phyloP scores from a whole-genome alignment of 2,329 filamentous ascomycete species.

The Phialocephala subalpina region DNA sequence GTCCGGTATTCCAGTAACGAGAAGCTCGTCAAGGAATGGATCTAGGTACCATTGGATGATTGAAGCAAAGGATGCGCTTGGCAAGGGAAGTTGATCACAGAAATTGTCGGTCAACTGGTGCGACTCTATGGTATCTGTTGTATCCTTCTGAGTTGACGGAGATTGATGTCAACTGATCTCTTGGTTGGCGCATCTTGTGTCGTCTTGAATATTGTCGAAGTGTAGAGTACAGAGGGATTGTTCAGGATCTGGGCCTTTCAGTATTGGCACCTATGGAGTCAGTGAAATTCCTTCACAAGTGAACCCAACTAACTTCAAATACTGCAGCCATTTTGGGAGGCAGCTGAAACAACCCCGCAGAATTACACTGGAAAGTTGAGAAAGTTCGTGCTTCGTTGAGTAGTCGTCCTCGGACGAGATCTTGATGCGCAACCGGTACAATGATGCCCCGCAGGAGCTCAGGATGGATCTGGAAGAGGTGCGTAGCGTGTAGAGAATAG shows the following conservation, averaged over 20 bases:
- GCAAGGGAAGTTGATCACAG: conserved; percentile 32
- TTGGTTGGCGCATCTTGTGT: conserved; percentile 22
- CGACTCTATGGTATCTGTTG: no score
- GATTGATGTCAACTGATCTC: conserved; percentile 25
- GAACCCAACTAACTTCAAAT: no score
- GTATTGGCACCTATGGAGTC: conserved; percentile 29
- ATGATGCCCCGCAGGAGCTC: no score
- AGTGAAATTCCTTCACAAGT: conserved; percentile 10
- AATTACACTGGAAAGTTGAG: no score
- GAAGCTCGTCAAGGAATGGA: conserved; percentile 29
- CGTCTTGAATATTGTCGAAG: conserved; percentile 20
- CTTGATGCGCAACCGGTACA: neutral
- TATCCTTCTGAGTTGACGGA: conserved; percentile 19
- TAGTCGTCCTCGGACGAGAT: no score
- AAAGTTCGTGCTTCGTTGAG: no score
- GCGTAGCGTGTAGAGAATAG: no score
- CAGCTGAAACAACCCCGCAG: no score
- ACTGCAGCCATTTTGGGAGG: no score
- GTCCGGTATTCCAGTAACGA: conserved; percentile 31
- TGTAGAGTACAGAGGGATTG: conserved; percentile 12
- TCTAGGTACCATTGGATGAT: conserved; percentile 34
- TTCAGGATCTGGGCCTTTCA: conserved; percentile 29
- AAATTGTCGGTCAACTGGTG: no score
- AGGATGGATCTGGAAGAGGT: no score
- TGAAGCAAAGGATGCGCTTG: conserved; percentile 18